Evolutionary conservation across 164 flowering plant species (phyloP), one percentile per base, ranked within the genome.

Genomic region (Vitis labrusca): DNA sequence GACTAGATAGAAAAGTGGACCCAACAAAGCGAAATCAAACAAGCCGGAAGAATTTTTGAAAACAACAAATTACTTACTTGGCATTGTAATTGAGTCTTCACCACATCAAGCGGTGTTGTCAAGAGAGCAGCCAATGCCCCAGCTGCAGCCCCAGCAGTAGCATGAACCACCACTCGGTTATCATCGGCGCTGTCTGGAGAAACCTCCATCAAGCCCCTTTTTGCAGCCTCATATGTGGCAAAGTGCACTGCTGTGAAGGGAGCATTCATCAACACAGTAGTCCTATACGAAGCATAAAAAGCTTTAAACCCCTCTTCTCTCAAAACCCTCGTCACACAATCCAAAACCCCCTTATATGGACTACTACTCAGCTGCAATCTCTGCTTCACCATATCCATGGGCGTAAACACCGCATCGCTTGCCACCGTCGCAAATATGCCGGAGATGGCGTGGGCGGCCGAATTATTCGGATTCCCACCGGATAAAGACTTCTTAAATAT

Each of bases 371-470:
- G 56, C 67, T 88, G 93, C 74, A 89, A 54, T 59, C 93, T 78
- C 89, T 87, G 93, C 78, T 89, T 89, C 70, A 89, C 93, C 89
- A 83, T 70, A 77, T 89, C 93, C 93, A 89, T 87, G 0, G 93
- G 93, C 10, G 91, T 86, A 8, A 86, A 74, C 32, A 86, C 91
- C 0, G 89, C 88, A 55, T 88, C 88, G 59, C 89, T 85, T 7
- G 88, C 78, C 4, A 85, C 84, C 4, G 91, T 88, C 0, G 91
- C 91, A 59, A 30, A 81, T 3, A 84, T 82, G 2, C 91, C 93
- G 0, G 91, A 77, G 8, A 67, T 54, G 3, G 91, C 91, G 61
- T 85, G 89, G 7, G 85, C 85, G 0, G 53, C 64, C 5, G 88
- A 15, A 23, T 80, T 79, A 64, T 78, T 78, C 6, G 79, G 81